Conservation (phyloP, 2,329 filamentous ascomycete genomes). For the Alternaria ventricosa region DNA sequence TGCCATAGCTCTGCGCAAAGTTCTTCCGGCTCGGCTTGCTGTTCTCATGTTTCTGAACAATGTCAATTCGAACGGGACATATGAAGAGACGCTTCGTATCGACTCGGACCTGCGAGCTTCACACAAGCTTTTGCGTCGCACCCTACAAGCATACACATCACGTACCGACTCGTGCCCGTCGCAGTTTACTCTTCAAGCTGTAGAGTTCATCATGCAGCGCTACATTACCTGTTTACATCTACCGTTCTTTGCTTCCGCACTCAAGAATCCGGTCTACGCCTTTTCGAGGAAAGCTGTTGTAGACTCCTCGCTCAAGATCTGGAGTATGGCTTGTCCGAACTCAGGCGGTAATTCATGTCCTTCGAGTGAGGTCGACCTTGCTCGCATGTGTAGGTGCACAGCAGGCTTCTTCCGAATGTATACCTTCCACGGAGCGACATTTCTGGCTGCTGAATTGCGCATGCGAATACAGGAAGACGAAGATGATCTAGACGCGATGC, state of each 20-base stretch:
- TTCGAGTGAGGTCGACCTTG: conserved; percentile 15
- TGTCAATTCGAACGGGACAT: conserved; percentile 27
- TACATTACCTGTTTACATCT: conserved; percentile 36
- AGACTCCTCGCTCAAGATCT: conserved; percentile 37
- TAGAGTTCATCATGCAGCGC: conserved; percentile 36
- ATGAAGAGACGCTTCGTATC: conserved; percentile 37
- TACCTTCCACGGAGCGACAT: conserved; percentile 27
- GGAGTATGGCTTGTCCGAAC: conserved; percentile 22
- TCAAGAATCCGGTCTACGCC: conserved; percentile 31
- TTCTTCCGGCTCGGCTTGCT: conserved; percentile 46
- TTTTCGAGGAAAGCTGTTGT: conserved; percentile 35
- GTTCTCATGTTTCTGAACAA: conserved; percentile 44
- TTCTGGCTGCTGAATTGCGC: conserved; percentile 32
- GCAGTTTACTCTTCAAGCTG: conserved; percentile 24
- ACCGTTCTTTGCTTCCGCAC: conserved; percentile 30
- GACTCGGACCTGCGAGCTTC: conserved; percentile 25
- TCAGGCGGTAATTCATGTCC: neutral
- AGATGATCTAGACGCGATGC: conserved; percentile 22
- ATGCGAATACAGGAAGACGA: conserved; percentile 36
- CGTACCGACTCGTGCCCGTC: neutral
- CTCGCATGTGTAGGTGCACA: conserved; percentile 28
- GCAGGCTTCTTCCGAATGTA: conserved; percentile 34
- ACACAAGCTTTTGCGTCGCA: conserved; percentile 28
- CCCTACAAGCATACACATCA: conserved; percentile 17
- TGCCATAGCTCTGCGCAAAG: conserved; percentile 46